A percentile compares a stretch with the other conserved stretches of the same genome.
These are phyloP conservation scores for Aspergillus sp. DNA, from an alignment of 2,329 filamentous ascomycete species.

Conservation along the genomic window DNA sequence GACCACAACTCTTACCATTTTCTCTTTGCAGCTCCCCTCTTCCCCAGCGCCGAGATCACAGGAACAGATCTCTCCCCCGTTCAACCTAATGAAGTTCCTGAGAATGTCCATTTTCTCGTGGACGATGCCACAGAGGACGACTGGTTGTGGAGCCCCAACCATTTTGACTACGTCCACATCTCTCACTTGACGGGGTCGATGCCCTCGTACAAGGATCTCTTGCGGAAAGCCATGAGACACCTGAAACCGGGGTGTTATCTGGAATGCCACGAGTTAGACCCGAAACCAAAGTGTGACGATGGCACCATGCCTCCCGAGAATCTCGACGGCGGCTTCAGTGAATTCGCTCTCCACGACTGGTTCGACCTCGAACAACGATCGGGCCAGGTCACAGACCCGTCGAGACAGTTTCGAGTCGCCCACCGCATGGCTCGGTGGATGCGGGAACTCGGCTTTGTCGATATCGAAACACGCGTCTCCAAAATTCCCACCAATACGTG, in stretches of 20 bases:
- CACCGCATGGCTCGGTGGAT: constrained; percentile 52
- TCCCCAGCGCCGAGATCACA: constrained; percentile 54
- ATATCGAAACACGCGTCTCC: constrained; percentile 49
- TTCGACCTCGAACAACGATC: constrained; percentile 37
- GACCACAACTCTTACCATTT: constrained; percentile 15
- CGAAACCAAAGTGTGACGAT: constrained; percentile 49
- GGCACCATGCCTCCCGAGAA: constrained; percentile 47
- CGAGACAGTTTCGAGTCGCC: constrained; percentile 48
- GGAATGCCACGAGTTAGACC: constrained; percentile 42
- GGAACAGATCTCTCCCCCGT: constrained; percentile 66
- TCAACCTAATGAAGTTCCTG: constrained; percentile 61
- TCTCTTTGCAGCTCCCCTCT: constrained; percentile 31
- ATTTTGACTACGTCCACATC: constrained; percentile 58
- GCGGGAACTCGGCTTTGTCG: constrained; percentile 53
- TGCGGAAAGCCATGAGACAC: constrained; percentile 48
- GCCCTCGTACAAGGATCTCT: constrained; percentile 51
- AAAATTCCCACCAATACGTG: constrained; percentile 52
- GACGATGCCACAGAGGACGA: constrained; percentile 62
- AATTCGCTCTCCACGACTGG: constrained; percentile 45
- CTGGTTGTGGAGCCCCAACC: constrained; percentile 49
- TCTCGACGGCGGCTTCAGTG: constrained; percentile 27
- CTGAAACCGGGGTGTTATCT: constrained; percentile 53
- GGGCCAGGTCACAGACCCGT: constrained; percentile 40
- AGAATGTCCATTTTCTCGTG: constrained; percentile 70
- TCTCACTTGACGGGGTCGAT: constrained; percentile 56